Evolutionary conservation across 2,329 filamentous ascomycete genomes (phyloP), one percentile per base, ranked within the genome.

Genomic region (Aspergillus japonicus): DNA sequence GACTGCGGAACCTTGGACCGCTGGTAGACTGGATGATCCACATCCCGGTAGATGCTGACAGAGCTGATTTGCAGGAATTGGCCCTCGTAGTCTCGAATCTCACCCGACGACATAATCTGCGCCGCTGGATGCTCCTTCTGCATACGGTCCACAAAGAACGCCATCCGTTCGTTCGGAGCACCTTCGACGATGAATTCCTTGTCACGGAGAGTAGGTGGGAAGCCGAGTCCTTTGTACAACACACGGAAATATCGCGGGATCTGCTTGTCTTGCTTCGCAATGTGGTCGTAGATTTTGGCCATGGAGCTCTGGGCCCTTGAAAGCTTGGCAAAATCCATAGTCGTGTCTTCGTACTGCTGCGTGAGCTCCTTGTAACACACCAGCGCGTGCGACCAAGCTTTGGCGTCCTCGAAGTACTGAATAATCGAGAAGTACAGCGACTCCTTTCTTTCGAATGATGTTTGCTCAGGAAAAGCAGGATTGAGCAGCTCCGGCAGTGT

Each of bases 101-200:
- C 87, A 6, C 86, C 85, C 31, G 83, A 83, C 3, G 87, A 87
- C 47, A 96, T 81, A 60, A 97, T 89, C 69, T 95, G 90, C 3
- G 94, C 93, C 2, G 89, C 82, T 3, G 93, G 94, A 71, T 96
- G 92, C 69, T 96, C 89, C 73, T 93, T 89, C 71, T 96, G 93
- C 85, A 98, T 91, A 53, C 91, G 89, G 72, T 97, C 93, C 1
- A 91, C 91, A 68, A 98, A 98, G 4, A 87, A 88, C 1, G 87
- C 86, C 47, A 91, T 87, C 23, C 90, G 86, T 75, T 98, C 94
- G 6, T 82, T 87, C 0, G 89, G 83, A 1, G 87, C 85, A 0
- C 91, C 92, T 75, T 98, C 92, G 68, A 96, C 96, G 57, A 98
- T 89, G 74, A 92, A 98, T 60, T 94, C 89, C 77, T 96, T 96